Evolutionary conservation across 306 rosid species (phyloP).

Genomic region (Ormosia semicastrata): DNA sequence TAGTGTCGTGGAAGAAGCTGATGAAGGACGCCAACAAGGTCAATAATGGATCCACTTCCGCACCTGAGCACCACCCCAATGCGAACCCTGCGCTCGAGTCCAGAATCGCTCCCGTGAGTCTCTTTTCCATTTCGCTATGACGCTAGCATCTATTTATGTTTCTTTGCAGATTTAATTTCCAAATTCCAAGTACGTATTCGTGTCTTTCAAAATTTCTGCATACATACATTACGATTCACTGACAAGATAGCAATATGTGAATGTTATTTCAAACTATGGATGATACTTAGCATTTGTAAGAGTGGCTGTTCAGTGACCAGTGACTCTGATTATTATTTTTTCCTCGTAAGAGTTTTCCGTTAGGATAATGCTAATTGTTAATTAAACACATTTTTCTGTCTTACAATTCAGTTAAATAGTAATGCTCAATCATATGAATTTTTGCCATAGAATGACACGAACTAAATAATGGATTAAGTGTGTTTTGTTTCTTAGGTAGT

Average conservation of each 20-base stretch:
- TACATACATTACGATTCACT: slow-evolving; percentile 12
- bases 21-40: slow-evolving; percentile 66
- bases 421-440: neutral
- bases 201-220: neutral
- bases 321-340: neutral
- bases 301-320: neutral
- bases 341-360: neutral
- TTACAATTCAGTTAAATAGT: neutral
- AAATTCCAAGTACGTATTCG: neutral
- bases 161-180: neutral
- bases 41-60: slow-evolving; percentile 50
- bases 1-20: slow-evolving; percentile 96
- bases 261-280: neutral
- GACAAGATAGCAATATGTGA: neutral
- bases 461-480: neutral
- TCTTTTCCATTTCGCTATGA: neutral
- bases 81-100: slow-evolving; percentile 69
- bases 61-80: slow-evolving; percentile 47
- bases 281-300: neutral
- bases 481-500: neutral
- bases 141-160: neutral
- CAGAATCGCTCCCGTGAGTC: slow-evolving; percentile 79
- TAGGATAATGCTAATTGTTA: neutral
- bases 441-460: neutral
- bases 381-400: neutral